Evolutionary conservation across 2,329 filamentous ascomycete species (phyloP).

Genomic region (Claviceps fusiformis): DNA sequence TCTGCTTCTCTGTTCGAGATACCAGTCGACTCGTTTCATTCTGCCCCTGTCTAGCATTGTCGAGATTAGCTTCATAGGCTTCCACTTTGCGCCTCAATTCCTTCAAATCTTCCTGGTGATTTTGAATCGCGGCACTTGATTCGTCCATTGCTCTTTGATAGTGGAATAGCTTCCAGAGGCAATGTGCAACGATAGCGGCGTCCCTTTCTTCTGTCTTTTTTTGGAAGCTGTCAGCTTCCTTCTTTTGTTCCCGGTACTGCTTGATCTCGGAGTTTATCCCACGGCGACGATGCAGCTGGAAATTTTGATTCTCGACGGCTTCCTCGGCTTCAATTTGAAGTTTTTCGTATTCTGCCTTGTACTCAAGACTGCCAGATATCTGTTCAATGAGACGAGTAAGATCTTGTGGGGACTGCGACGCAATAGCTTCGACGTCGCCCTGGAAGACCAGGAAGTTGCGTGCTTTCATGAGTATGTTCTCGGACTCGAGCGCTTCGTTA

Average conservation of each 20-base stretch:
- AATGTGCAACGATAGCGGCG: constrained; percentile 80
- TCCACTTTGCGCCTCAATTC: constrained; percentile 82
- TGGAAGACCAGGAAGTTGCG: constrained; percentile 98
- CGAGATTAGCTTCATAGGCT: constrained; percentile 66
- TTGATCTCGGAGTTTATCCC: constrained; percentile 97
- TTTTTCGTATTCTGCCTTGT: constrained; percentile 84
- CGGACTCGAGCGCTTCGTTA: constrained; percentile 79
- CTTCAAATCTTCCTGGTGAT: constrained; percentile 87
- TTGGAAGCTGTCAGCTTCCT: constrained; percentile 86
- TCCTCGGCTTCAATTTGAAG: constrained; percentile 79
- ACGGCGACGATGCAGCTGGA: constrained; percentile 76
- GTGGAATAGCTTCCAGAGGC: constrained; percentile 92
- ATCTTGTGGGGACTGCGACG: constrained; percentile 86
- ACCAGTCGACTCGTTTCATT: constrained; percentile 63
- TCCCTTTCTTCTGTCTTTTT: constrained; percentile 83
- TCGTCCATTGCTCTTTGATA: constrained; percentile 90
- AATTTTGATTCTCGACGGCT: constrained; percentile 75
- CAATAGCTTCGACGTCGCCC: constrained; percentile 93
- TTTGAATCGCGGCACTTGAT: constrained; percentile 78
- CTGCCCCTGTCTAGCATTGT: constrained; percentile 74
- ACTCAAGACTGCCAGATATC: constrained; percentile 90
- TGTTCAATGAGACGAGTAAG: constrained; percentile 91
- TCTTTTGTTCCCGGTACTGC: constrained; percentile 93
- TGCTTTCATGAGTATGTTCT: constrained; percentile 96
- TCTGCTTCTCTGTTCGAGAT: constrained; percentile 67